Conservation (phyloP, 2,329 filamentous ascomycete species). For the Sporothrix variecibatus region DNA sequence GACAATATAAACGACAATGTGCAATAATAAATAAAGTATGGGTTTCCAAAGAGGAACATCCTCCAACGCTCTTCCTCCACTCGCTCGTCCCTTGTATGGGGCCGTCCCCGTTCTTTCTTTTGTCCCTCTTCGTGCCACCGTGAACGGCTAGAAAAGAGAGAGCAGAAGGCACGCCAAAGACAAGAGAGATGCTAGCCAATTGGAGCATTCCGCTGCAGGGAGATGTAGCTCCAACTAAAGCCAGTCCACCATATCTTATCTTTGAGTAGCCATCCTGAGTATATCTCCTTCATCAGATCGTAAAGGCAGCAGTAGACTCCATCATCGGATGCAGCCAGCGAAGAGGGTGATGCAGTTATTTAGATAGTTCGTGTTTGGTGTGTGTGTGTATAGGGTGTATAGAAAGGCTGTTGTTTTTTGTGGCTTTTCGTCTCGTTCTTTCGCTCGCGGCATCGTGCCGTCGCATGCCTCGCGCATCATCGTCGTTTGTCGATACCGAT, state of each 20-base stretch:
- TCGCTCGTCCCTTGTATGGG: not conserved
- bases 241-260: not conserved
- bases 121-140: not conserved
- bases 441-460: not conserved
- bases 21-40: not conserved
- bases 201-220: slow-evolving; percentile 15
- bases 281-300: not conserved
- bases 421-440: not conserved
- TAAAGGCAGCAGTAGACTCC: not conserved
- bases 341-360: not conserved
- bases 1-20: slow-evolving; percentile 20
- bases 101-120: not conserved
- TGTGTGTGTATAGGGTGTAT: not conserved
- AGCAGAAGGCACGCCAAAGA: not conserved
- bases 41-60: slow-evolving; percentile 17
- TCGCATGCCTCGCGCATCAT: not conserved
- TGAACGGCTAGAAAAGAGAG: not conserved
- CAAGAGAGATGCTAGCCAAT: not conserved
- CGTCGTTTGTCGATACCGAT: not conserved
- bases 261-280: not conserved
- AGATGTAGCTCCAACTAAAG: not conserved
- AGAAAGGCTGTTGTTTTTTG: not conserved
- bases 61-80: slow-evolving; percentile 11
- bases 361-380: not conserved
- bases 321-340: not conserved